Evolutionary conservation across 441 rosid species (phyloP), one percentile per base, ranked within the genome.

Genomic region (Bocquillonia castaneifolia): DNA sequence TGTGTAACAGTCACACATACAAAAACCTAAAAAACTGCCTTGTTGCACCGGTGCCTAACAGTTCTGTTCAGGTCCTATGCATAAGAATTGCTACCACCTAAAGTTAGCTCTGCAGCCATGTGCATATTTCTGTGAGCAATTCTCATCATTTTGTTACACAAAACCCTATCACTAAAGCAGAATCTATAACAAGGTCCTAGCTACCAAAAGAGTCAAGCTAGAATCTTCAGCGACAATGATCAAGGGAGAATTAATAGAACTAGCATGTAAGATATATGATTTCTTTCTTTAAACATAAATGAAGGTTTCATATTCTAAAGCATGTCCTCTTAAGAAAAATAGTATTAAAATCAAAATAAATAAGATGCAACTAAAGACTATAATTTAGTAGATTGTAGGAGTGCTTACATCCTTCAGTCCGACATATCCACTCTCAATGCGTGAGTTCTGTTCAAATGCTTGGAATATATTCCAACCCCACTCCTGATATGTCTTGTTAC

Each of bases 401-500:
- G 63, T 53, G 45, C 91, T 84, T 87, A 94, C 99, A 82, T 94
- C 99, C 47, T 87, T 92, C 61, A 92, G 80, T 61, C 98, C 98
- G 1, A 92, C 99, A 69, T 90, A 92, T 78, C 99, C 97, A 13
- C 85, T 62, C 59, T 90, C 95, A 62, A 84, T 67, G 5, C 94
- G 96, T 0, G 97, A 94, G 76, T 92, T 87, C 77, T 83, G 88
- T 73, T 92, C 98, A 73, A 94, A 92, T 3, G 98, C 98, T 79
- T 92, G 88, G 72, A 94, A 94, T 68, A 94, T 94, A 80, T 90
- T 83, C 99, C 99, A 94, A 63, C 93, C 99, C 99, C 99, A 94
- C 23, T 92, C 98, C 78, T 85, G 88, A 77, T 90, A 92, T 25
- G 99, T 94, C 79, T 79, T 83, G 81, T 90, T 94, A 53, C 98